phyloP scores from a whole-genome alignment of 2,329 filamentous ascomycete species.

The Ramichloridium luteum region DNA sequence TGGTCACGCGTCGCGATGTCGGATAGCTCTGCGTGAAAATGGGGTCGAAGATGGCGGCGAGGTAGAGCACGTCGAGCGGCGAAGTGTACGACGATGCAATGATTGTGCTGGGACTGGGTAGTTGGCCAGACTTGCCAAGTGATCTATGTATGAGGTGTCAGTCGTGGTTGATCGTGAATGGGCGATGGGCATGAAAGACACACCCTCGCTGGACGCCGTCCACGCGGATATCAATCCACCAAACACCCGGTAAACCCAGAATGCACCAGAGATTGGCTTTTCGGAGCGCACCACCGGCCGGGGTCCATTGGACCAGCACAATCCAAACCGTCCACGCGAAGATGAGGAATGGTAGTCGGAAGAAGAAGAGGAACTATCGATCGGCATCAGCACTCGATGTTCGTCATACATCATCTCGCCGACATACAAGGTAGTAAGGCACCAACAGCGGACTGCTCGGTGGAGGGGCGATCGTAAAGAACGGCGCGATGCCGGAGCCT shows the following conservation, averaged over 20 bases:
- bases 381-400: slow-evolving; percentile 29
- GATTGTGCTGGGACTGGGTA: slow-evolving; percentile 67
- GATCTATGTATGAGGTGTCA: slow-evolving; percentile 38
- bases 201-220: slow-evolving; percentile 89
- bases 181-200: slow-evolving; percentile 16
- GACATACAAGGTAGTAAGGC: slow-evolving; percentile 21
- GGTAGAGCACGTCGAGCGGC: slow-evolving; percentile 83
- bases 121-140: slow-evolving; percentile 60
- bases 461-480: slow-evolving; percentile 66
- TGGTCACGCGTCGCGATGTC: slow-evolving; percentile 50
- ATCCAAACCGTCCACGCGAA: slow-evolving; percentile 35
- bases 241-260: slow-evolving; percentile 79
- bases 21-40: slow-evolving; percentile 85
- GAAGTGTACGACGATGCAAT: slow-evolving; percentile 88
- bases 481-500: slow-evolving; percentile 95
- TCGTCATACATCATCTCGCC: background rate
- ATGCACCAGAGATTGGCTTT: slow-evolving; percentile 83
- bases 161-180: too few species aligned
- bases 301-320: slow-evolving; percentile 53
- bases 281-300: slow-evolving; percentile 54
- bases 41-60: slow-evolving; percentile 91
- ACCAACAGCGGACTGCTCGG: slow-evolving; percentile 51
- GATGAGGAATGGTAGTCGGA: slow-evolving; percentile 71
- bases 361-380: slow-evolving; percentile 57
- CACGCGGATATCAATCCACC: slow-evolving; percentile 98